Conservation (phyloP, 148 eudicot genomes). For the Agrostemma githago region DNA sequence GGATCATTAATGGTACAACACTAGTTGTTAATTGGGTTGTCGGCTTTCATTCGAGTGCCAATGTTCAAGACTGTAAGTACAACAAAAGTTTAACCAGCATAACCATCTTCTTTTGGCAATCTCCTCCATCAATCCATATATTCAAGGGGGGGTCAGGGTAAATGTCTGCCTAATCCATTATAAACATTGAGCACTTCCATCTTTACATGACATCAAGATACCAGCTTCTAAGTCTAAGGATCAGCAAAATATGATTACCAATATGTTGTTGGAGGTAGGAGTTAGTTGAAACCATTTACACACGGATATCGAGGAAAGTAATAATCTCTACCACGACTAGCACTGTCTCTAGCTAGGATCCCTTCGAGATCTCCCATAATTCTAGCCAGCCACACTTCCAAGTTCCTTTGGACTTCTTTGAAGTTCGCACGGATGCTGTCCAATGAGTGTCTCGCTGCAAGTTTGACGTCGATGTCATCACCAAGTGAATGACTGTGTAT, state of each 20-base stretch:
- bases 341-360: conserved; percentile 81
- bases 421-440: conserved; percentile 76
- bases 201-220: conserved; percentile 24
- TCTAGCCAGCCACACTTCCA: conserved; percentile 97
- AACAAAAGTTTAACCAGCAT: neutral
- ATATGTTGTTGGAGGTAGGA: conserved; percentile 2
- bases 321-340: conserved; percentile 69
- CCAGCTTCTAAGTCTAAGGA: conserved; percentile 16
- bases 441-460: conserved; percentile 55
- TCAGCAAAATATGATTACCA: neutral
- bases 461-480: conserved; percentile 44
- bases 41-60: conserved; percentile 4
- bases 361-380: conserved; percentile 96
- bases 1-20: neutral
- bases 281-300: conserved; percentile 38
- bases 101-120: conserved; percentile 5
- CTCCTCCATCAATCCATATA: neutral
- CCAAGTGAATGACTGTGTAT: conserved; percentile 50
- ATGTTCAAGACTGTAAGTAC: conserved; percentile 13
- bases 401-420: conserved; percentile 82
- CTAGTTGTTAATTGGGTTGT: neutral
- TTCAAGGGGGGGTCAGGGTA: conserved; percentile 20
- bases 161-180: conserved; percentile 22
- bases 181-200: conserved; percentile 16
- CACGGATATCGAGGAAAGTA: conserved; percentile 64